Conservation (phyloP, 768 basidiomycete genomes). For the Saitozyma sp. region DNA sequence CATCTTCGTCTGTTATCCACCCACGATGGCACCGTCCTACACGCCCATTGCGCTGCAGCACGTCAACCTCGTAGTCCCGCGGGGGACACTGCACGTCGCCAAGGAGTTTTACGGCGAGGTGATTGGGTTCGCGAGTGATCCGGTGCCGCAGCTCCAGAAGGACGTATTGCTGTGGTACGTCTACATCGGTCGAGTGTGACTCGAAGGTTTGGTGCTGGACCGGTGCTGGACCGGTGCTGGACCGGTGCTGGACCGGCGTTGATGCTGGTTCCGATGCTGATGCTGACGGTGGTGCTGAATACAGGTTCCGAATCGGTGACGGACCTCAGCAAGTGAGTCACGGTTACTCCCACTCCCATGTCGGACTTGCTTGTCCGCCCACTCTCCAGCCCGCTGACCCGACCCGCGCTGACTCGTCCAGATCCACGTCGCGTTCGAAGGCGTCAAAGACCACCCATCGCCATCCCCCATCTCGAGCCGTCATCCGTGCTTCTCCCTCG, state of each 20-base stretch:
- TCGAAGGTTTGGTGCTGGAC: background rate
- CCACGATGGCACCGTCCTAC: slow-evolving; percentile 10
- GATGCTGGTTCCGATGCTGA: no score
- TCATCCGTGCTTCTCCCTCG: slow-evolving; percentile 43
- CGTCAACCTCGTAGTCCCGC: slow-evolving; percentile 44
- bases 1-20: background rate
- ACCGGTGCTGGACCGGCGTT: no score
- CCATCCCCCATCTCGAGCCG: slow-evolving; percentile 22
- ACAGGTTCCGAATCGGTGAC: slow-evolving; percentile 40
- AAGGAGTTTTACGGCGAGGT: slow-evolving; percentile 46
- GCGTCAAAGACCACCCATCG: slow-evolving; percentile 6
- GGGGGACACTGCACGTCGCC: slow-evolving; percentile 43
- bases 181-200: background rate
- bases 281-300: background rate
- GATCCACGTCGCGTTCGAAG: slow-evolving; percentile 39
- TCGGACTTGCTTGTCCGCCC: no score
- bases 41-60: slow-evolving; percentile 39
- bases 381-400: background rate
- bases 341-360: no score
- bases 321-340: slow-evolving; percentile 41
- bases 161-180: slow-evolving; percentile 42
- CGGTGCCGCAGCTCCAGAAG: slow-evolving; percentile 39
- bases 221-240: no score
- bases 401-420: slow-evolving; percentile 9
- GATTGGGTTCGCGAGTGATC: slow-evolving; percentile 40